Conservation (phyloP, 164 flowering plant genomes). For the Vitis amurensis region DNA sequence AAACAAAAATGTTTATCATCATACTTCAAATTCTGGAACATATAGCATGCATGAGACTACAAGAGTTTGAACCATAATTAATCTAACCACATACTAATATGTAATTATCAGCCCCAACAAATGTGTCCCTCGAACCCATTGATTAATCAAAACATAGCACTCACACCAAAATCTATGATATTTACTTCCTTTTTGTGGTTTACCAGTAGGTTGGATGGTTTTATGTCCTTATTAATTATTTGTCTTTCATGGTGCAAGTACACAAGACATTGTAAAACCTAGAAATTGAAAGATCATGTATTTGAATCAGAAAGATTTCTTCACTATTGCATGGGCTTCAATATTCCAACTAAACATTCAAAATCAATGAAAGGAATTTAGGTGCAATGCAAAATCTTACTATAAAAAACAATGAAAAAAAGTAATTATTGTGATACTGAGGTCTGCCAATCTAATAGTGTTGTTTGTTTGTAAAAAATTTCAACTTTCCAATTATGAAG, state of each 20-base stretch:
- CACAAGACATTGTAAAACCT: constrained; percentile 91
- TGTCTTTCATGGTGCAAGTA: constrained; percentile 91
- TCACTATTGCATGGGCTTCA: neutral
- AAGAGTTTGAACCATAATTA: neutral
- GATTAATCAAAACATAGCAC: constrained; percentile 65
- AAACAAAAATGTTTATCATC: neutral
- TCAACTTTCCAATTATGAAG: no score
- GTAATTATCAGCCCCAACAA: constrained; percentile 96
- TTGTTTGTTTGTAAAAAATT: no score
- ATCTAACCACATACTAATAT: constrained; percentile 73
- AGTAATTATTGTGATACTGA: no score
- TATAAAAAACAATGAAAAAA: no score
- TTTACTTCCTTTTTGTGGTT: constrained; percentile 94
- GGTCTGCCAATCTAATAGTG: no score
- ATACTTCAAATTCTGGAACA: neutral
- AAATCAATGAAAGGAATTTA: neutral
- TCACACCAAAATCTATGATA: constrained; percentile 97
- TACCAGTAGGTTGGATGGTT: constrained; percentile 92
- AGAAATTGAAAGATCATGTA: constrained; percentile 13
- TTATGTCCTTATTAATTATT: constrained; percentile 94
- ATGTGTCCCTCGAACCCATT: constrained; percentile 92
- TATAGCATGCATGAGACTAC: no score
- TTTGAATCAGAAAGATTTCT: neutral
- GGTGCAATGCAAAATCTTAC: constrained; percentile 12
- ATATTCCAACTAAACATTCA: neutral